Base-by-base conservation (phyloP, 768 basidiomycete genomes). In the Pisolithus sp. region DNA sequence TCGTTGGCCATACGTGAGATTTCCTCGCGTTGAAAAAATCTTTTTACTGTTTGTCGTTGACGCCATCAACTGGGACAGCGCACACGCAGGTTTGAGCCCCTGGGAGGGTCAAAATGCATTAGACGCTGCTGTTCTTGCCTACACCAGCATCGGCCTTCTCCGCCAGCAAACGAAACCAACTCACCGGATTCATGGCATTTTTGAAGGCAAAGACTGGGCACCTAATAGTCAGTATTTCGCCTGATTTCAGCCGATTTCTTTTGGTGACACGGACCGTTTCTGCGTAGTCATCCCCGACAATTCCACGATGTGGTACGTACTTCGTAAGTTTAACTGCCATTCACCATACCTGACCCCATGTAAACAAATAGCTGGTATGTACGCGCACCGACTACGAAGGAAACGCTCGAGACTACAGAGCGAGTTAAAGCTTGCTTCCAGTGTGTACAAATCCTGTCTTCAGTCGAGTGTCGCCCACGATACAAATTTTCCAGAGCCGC, bases 101-200 rank as follows among this genome's bases (percentile, higher is more conserved):
- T 92, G 90, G 89, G 86, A 91, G 64, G 90, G 89, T 2, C 76
- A 73, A 53, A 92, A 93, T 55, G 84, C 90, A 1, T 68, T 92
- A 12, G 91, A 94, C 61, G 92, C 92, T 0, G 89, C 89, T n/a
- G 85, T 92, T 5, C 74, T 90, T 3, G 85, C 86, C 4, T 93
- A 93, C 62, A 85, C 78, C 46, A 86, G 83, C 49, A 82, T 93
- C 24, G 82, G 87, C 0, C 81, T 82, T 7, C 74, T 93, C 23
- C 80, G 92, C 15, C 92, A 94, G 65, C 92, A 93, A 59, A 74
- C 90, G 15, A 75, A 77, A 49, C 88, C 92, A 0, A 82, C 82
- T 0, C 80, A 85, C 56, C 82, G 90, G 37, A 79, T 90, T 3
- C 90, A 94, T 59, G 89, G 89, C 0, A 78, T 91, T 43, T 81